Evolutionary conservation across 148 eudicot species (phyloP).

Genomic region (Nepenthes gracilis): DNA sequence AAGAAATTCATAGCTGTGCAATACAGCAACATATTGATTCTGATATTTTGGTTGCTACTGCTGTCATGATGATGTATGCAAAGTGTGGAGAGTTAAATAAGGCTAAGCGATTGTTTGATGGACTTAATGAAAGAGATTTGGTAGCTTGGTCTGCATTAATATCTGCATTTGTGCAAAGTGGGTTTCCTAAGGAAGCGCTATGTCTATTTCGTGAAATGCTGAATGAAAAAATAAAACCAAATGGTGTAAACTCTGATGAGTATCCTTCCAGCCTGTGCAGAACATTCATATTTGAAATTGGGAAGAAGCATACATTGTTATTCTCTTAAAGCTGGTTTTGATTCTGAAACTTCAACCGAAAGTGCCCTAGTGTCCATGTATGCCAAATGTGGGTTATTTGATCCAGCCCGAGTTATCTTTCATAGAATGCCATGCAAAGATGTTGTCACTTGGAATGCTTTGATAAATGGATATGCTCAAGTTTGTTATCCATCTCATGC

Average conservation of each 20-base stretch:
- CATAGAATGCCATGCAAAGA: constrained; percentile 32
- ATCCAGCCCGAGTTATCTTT: constrained; percentile 32
- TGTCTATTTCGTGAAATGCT: constrained; percentile 48
- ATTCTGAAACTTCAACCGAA: constrained; percentile 27
- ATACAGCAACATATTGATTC: constrained; percentile 29
- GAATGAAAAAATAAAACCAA: constrained; percentile 39
- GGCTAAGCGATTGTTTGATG: constrained; percentile 35
- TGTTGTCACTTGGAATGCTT: constrained; percentile 55
- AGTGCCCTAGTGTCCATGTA: constrained; percentile 59
- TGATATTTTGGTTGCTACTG: constrained; percentile 45
- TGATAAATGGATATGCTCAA: constrained; percentile 59
- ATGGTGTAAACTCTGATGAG: constrained; percentile 45
- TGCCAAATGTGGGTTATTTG: constrained; percentile 41
- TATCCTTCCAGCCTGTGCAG: constrained; percentile 58
- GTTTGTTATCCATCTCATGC: constrained; percentile 30
- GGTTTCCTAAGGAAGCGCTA: constrained; percentile 33
- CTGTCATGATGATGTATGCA: constrained; percentile 64
- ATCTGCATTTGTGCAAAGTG: constrained; percentile 52
- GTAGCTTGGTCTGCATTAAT: constrained; percentile 68
- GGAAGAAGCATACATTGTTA: constrained; percentile 70
- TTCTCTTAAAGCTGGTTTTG: constrained; percentile 34
- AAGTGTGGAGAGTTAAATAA: constrained; percentile 46
- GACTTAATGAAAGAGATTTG: constrained; percentile 46
- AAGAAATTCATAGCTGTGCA: constrained; percentile 39
- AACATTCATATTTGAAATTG: constrained; percentile 23